Evolutionary conservation across 2,329 filamentous ascomycete genomes (phyloP).

Genomic region (Neoarthrinium moseri): DNA sequence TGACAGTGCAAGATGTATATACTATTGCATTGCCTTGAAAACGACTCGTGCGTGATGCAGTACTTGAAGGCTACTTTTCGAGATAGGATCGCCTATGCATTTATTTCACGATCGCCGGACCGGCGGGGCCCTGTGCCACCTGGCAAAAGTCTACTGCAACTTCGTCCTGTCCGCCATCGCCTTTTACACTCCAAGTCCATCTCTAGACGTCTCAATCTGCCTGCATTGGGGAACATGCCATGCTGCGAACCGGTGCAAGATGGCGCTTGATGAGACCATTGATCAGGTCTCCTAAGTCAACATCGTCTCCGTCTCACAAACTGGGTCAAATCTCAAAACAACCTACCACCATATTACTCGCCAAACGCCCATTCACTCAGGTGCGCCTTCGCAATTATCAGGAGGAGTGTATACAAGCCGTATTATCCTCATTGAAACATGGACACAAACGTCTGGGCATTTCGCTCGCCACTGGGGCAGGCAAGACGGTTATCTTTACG

Average conservation of each 20-base stretch:
- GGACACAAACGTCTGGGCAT: conserved; percentile 81
- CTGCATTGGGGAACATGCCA: conserved; percentile 22
- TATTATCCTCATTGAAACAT: conserved; percentile 64
- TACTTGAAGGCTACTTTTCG: too few relatives aligned
- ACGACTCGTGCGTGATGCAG: too few relatives aligned
- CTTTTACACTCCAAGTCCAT: too few relatives aligned
- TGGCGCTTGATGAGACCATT: conserved; percentile 16
- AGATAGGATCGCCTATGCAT: too few relatives aligned
- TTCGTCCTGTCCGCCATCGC: too few relatives aligned
- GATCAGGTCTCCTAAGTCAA: conserved; percentile 7
- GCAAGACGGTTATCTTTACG: conserved; percentile 96
- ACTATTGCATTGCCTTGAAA: too few relatives aligned
- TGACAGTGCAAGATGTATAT: too few relatives aligned
- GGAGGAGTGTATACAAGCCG: conserved; percentile 85
- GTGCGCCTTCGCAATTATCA: conserved; percentile 79
- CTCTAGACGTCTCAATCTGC: neutral
- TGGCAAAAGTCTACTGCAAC: too few relatives aligned
- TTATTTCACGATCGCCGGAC: too few relatives aligned
- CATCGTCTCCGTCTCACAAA: too few relatives aligned
- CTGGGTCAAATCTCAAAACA: neutral
- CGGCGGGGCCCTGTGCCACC: too few relatives aligned
- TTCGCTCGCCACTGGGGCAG: conserved; percentile 83
- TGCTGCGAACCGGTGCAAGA: conserved; percentile 21
- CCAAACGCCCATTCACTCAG: neutral
- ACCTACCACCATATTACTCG: neutral